Conservation (phyloP, 139 green algal genomes). For the Diplosphaera chodatii region DNA sequence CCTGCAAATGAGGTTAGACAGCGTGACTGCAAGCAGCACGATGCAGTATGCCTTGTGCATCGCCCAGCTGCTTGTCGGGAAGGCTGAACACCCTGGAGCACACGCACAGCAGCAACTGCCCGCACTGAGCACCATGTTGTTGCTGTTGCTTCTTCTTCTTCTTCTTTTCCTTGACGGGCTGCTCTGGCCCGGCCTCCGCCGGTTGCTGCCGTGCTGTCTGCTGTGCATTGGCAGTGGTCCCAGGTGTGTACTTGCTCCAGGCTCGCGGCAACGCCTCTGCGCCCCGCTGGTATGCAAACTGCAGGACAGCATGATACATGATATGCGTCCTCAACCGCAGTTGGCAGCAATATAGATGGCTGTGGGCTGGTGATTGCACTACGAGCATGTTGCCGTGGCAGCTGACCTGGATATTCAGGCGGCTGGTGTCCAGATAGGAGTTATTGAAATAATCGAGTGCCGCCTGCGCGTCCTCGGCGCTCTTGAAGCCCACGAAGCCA, state of each 20-base stretch:
- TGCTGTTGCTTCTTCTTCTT: not conserved
- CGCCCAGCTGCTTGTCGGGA: no score
- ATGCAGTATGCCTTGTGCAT: no score
- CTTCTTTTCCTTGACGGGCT: slow-evolving; percentile 17
- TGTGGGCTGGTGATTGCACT: no score
- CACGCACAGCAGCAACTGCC: no score
- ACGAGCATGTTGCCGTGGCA: no score
- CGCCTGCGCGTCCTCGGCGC: slow-evolving; percentile 53
- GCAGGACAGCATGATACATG: no score
- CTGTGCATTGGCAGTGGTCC: slow-evolving; percentile 23
- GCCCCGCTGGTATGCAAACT: slow-evolving; percentile 65
- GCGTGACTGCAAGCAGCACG: no score
- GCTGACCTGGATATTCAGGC: slow-evolving; percentile 81
- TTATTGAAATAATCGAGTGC: slow-evolving; percentile 85
- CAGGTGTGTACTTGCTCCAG: slow-evolving; percentile 84
- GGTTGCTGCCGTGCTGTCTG: slow-evolving; percentile 2
- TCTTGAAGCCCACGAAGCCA: slow-evolving; percentile 90
- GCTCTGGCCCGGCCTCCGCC: not conserved
- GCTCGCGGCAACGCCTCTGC: slow-evolving; percentile 44
- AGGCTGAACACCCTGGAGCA: no score
- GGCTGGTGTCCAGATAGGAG: slow-evolving; percentile 82
- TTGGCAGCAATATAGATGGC: no score
- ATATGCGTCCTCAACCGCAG: no score
- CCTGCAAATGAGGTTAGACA: not conserved
- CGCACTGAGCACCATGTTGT: no score